Evolutionary conservation across 306 rosid genomes (phyloP), one percentile per base, ranked within the genome.

Genomic region (Trifolium fragiferum): DNA sequence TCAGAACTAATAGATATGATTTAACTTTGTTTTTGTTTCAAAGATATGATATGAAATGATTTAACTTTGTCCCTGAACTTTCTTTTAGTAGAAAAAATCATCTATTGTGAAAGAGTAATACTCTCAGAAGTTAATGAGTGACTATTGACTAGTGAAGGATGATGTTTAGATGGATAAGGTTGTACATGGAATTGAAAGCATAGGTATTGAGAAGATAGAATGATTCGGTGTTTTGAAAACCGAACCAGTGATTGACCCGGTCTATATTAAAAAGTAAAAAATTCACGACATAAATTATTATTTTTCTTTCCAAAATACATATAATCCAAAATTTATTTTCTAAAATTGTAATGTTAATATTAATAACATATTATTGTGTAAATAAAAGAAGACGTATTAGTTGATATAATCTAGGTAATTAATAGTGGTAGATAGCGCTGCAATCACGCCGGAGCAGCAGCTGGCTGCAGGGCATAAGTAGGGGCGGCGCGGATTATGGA

Each of bases 31-130:
- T 30, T 30, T 4, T 30, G 33, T 30, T 30, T 30, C 33, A 30
- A 30, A 30, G 33, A 30, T 30, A 30, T 30, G 33, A 30, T 30
- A 27, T 5, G 5, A 27, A 3, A 30, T 30, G 59, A 54, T 53
- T 75, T 38, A 16, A 23, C 23, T 74, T 50, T 69, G 50, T 54
- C 43, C 16, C 37, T 69, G 18, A 51, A 57, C 38, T 51, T 20
- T 75, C 46, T 64, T 70, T 75, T 49, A 63, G 68, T 63, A 77
- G 69, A 62, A 50, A 51, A 65, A 51, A 11, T 66, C 66, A 63
- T 74, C 63, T 63, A 4, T 19, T 64, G 18, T 76, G 12, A 55
- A 55, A 30, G 18, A 53, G 62, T 76, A 66, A 19, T 19, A 63
- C 51, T 74, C 73, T 74, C 51, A 38, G 66, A 50, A 75, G 79